Conservation (phyloP, 495 filamentous ascomycete species). For the Chaetomium tenue region DNA sequence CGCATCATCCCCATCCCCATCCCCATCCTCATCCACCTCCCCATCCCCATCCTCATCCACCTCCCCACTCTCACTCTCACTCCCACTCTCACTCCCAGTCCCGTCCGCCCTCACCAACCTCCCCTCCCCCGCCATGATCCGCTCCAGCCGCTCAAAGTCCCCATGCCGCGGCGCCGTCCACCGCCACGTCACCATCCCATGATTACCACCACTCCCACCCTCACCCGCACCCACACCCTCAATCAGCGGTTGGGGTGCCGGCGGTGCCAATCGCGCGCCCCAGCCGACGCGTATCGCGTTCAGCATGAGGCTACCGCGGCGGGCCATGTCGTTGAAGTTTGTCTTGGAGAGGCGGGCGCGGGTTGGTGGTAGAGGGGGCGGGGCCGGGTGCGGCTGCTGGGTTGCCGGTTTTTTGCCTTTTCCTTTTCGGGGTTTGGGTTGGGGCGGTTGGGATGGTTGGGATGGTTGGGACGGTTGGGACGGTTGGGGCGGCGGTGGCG, state of each 20-base stretch:
- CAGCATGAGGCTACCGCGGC: background rate
- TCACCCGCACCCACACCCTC: too few relatives aligned
- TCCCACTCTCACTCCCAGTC: background rate
- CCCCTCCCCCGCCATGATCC: background rate
- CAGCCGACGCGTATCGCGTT: background rate
- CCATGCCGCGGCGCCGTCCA: slow-evolving; percentile 1
- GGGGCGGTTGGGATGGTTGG: background rate
- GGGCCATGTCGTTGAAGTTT: background rate
- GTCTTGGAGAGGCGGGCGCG: background rate
- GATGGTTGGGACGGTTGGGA: too few relatives aligned
- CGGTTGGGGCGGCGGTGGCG: background rate
- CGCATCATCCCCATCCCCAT: background rate
- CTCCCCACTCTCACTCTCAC: background rate
- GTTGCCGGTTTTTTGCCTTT: too few relatives aligned
- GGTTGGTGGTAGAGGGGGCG: background rate
- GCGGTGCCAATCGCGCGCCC: background rate
- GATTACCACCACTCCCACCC: too few relatives aligned
- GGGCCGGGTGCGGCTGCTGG: too few relatives aligned
- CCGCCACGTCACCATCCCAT: background rate
- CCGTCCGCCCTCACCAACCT: background rate
- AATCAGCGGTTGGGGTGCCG: background rate
- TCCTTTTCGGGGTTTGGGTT: too few relatives aligned
- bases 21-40: background rate
- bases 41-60: background rate
- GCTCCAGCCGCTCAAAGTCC: background rate